Base-by-base conservation (phyloP, 1,284 basidiomycete genomes). In the Papiliotrema fonsecae region DNA sequence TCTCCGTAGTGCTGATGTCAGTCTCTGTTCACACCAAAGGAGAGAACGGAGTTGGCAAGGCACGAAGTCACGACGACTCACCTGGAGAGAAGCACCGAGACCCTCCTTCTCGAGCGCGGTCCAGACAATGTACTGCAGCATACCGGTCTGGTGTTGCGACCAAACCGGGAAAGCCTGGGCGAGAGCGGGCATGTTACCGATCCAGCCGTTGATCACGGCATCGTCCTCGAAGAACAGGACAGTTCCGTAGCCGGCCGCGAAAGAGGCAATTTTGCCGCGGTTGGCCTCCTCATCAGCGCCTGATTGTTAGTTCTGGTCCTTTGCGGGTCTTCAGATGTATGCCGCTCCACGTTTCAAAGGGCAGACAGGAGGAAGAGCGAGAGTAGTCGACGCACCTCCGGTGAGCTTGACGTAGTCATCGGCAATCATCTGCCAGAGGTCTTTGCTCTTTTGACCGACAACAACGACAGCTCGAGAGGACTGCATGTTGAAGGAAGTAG, bases 201-300 rank as follows among this genome's bases (percentile, higher is more conserved):
- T 61, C 59, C 74, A 77, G 18, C 59, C 54, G 16, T 76, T 71
- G 47, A 75, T 60, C 5, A 69, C 70, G 26, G 68, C 64, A 55
- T 76, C 69, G 58, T 76, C 74, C 45, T 75, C 73, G 53, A 74
- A 78, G 64, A 78, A 75, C 39, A 77, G 53, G 35, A 78, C 69
- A 9, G 78, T 77, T 25, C 76, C 77, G 51, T 74, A 67, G 10
- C 68, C 77, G 10, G 64, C 55, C 42, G 64, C 59, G 64, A 76
- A 37, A 30, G 41, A 57, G 32, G 62, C 61, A 34, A 77, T 62
- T 56, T 65, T 68, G 27, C 45, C 49, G n/a, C n/a, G n/a, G 18
- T 55, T 43, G 42, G 42, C 55, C 43, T 40, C 35, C 28, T 47
- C 28, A n/a, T n/a, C n/a, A n/a, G n/a, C n/a, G n/a, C n/a, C n/a